Evolutionary conservation across 2,329 filamentous ascomycete genomes (phyloP).

Genomic region (Dissoconium aciculare): DNA sequence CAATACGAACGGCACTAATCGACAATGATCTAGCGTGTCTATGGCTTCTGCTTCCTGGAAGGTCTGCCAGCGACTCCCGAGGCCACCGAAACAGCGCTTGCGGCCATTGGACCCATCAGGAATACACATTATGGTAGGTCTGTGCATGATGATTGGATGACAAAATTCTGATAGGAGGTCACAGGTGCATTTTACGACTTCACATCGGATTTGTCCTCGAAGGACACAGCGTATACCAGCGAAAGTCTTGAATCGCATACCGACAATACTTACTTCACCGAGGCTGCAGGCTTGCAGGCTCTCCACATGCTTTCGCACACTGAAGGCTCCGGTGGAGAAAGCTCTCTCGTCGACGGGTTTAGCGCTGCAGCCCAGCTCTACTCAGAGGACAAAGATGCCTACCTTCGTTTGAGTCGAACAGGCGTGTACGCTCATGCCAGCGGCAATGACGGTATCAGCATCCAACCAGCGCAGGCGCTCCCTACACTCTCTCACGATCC

Average conservation of each 20-base stretch:
- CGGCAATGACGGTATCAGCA: slow-evolving; percentile 70
- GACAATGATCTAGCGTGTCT: slow-evolving; percentile 37
- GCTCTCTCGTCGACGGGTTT: slow-evolving; percentile 77
- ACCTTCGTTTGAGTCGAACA: slow-evolving; percentile 40
- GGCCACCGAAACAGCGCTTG: slow-evolving; percentile 58
- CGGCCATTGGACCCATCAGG: slow-evolving; percentile 73
- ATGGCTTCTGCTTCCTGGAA: slow-evolving; percentile 66
- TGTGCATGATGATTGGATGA: too few species aligned
- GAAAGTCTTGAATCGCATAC: slow-evolving; percentile 73
- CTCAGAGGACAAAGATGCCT: slow-evolving; percentile 40
- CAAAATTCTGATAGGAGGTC: too few species aligned
- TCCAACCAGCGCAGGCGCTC: slow-evolving; percentile 54
- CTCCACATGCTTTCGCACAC: slow-evolving; percentile 83
- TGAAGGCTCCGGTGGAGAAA: slow-evolving; percentile 53
- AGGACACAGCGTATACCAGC: slow-evolving; percentile 57
- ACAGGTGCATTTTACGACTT: slow-evolving; percentile 66
- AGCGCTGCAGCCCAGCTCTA: slow-evolving; percentile 49
- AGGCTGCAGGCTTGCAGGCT: slow-evolving; percentile 78
- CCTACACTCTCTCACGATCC: slow-evolving; percentile 55
- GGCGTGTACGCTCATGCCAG: slow-evolving; percentile 66
- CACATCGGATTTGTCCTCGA: slow-evolving; percentile 70
- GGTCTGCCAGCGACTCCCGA: slow-evolving; percentile 53
- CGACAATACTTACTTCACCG: slow-evolving; percentile 90
- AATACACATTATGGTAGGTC: slow-evolving; percentile 75
- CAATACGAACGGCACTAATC: slow-evolving; percentile 1